phyloP scores from a whole-genome alignment of 768 basidiomycete species.

The Leccinum imitatum region DNA sequence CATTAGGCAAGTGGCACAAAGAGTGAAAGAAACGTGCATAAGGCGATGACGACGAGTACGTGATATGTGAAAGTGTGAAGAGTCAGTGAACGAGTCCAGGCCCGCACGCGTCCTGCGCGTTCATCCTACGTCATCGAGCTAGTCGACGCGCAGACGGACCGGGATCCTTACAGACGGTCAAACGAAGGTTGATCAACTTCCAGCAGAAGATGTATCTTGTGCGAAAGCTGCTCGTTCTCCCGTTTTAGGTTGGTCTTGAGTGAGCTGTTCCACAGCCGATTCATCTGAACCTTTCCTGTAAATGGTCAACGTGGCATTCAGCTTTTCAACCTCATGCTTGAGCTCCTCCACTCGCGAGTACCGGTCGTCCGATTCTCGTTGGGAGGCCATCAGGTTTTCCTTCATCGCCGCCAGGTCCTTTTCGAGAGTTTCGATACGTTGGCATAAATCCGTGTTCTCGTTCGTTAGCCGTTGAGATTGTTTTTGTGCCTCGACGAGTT shows the following conservation, averaged over 20 bases:
- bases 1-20: too few relatives aligned
- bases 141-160: too few relatives aligned
- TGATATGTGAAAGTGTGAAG: too few relatives aligned
- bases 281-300: constrained; percentile 78
- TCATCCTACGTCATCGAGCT: too few relatives aligned
- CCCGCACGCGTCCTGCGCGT: too few relatives aligned
- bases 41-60: too few relatives aligned
- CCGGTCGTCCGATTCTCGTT: constrained; percentile 79
- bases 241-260: constrained; percentile 70
- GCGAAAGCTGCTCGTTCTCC: constrained; percentile 88
- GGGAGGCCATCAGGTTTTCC: constrained; percentile 66
- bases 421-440: constrained; percentile 71
- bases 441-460: constrained; percentile 76
- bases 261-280: constrained; percentile 76
- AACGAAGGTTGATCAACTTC: constrained; percentile 82
- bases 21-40: too few relatives aligned
- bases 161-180: constrained; percentile 33
- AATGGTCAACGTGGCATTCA: constrained; percentile 69
- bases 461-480: constrained; percentile 67
- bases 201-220: constrained; percentile 85
- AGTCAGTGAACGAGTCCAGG: too few relatives aligned
- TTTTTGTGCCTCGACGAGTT: constrained; percentile 76
- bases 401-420: constrained; percentile 71
- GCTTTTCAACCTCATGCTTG: constrained; percentile 73
- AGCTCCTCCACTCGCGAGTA: constrained; percentile 75